phyloP scores from a whole-genome alignment of 257 asterid genomes.

The Rehmannia glutinosa region DNA sequence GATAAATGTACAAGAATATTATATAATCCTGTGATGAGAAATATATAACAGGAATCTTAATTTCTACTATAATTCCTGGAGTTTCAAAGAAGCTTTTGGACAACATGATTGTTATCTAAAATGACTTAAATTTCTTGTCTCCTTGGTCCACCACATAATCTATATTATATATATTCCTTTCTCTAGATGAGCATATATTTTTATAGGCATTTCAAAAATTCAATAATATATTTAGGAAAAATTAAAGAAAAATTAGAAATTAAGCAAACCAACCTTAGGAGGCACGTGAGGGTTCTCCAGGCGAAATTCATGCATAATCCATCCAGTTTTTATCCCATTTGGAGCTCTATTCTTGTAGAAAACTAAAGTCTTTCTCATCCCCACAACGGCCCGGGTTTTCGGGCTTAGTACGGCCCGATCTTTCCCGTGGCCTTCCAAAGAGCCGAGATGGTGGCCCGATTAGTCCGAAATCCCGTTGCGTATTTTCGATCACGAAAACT shows the following conservation, averaged over 20 bases:
- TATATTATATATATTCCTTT: too few species aligned
- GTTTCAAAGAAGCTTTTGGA: conserved; percentile 14
- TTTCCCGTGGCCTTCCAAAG: conserved; percentile 93
- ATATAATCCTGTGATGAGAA: background rate
- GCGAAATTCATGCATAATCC: conserved; percentile 97
- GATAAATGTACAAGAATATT: background rate
- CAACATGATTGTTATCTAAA: conserved; percentile 7
- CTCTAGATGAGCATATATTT: too few species aligned
- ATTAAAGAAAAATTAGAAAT: background rate
- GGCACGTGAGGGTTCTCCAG: conserved; percentile 70
- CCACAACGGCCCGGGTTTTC: conserved; percentile 30
- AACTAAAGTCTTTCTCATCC: conserved; percentile 90
- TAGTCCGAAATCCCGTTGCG: conserved; percentile 69
- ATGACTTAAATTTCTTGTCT: background rate
- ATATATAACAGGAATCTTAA: too few species aligned
- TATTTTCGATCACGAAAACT: conserved; percentile 83
- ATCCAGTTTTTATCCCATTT: conserved; percentile 72
- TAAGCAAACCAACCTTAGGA: conserved; percentile 54
- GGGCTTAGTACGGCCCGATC: conserved; percentile 63
- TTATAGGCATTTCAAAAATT: background rate
- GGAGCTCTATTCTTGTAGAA: conserved; percentile 89
- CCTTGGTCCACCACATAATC: too few species aligned
- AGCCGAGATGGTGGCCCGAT: conserved; percentile 74
- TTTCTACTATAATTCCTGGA: too few species aligned
- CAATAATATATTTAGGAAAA: background rate